Base-by-base conservation (phyloP, 2,329 filamentous ascomycete species). In the Alternaria arborescens region DNA sequence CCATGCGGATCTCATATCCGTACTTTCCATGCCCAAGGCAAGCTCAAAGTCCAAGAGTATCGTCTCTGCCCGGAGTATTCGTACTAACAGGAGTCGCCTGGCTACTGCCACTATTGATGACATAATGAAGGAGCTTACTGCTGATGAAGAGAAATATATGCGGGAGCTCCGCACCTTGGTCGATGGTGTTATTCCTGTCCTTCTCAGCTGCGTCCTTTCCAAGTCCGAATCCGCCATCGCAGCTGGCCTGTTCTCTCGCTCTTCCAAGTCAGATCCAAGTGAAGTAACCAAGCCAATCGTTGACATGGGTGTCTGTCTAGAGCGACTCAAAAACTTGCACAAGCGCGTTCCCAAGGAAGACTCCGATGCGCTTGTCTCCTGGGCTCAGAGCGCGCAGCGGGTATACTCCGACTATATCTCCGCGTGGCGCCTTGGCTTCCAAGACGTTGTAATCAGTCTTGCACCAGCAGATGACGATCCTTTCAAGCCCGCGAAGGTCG, bases 1-100 rank as follows among this genome's bases (percentile, higher is more conserved):
- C 60, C 94, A 98, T 78, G 93, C 93, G 16, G 95, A 99, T 77
- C 84, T 99, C 24, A 92, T 99, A 40, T 98, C 95, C 0, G 93
- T 97, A 3, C 83, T 99, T 8, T 98, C 94, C 0, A 81, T 92
- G 60, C 88, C 90, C 47, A 80, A 78, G 52, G 85, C 85, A 50
- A 85, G 89, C 59, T 86, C 85, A 60, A 88, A 85, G 72, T 86
- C 85, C 60, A 88, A 85, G 72, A 93, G 90, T 73, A 88, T 92
- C 62, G 87, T 89, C 59, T 94, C 93, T 24, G 88, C 90, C 28
- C 88, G 91, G 44, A 97, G 92, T 77, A 86, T 95, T 57, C 88
- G 93, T 58, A 91, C 90, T 28, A 88, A 88, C 69, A 88, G 89
- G 60, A 91, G 87, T 71, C 85, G 86, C 36, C 82, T 89, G 11